These are phyloP conservation scores for Cenococcum geophilum DNA, from an alignment of 495 filamentous ascomycete genomes.

Conservation along the genomic window DNA sequence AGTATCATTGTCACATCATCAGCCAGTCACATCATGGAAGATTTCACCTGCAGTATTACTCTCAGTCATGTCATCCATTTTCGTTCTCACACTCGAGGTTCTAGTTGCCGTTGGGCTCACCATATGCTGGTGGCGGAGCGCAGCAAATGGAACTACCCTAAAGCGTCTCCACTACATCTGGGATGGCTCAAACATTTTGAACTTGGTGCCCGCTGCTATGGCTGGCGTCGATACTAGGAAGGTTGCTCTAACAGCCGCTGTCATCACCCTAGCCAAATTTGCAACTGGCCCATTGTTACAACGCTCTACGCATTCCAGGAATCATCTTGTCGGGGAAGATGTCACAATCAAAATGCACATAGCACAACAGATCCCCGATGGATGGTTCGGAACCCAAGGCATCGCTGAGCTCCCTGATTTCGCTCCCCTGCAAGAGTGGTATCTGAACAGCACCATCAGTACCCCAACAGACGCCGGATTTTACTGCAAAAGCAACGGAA, in stretches of 20 bases:
- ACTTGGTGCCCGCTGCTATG: conserved; percentile 13
- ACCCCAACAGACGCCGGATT: neutral
- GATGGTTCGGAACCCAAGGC: conserved; percentile 11
- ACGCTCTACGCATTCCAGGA: conserved; percentile 7
- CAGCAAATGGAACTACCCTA: conserved; percentile 21
- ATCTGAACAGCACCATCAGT: conserved; percentile 4
- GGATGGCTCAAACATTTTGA: conserved; percentile 5
- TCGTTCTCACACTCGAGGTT: conserved; percentile 5
- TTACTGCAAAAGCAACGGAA: conserved; percentile 13
- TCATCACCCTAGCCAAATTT: conserved; percentile 14
- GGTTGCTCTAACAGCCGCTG: conserved; percentile 13
- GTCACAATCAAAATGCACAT: conserved; percentile 21
- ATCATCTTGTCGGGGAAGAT: neutral
- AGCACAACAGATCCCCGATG: conserved; percentile 14
- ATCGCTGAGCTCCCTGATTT: neutral
- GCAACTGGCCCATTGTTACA: conserved; percentile 13
- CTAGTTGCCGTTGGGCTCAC: conserved; percentile 18
- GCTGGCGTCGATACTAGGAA: conserved; percentile 16
- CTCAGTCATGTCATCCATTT: conserved; percentile 5
- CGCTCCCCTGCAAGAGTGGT: neutral
- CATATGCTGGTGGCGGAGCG: conserved; percentile 26
- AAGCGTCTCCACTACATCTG: conserved; percentile 20
- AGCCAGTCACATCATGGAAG: neutral
- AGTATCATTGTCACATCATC: neutral
- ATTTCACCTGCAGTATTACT: conserved; percentile 2